These are phyloP conservation scores for Leavenworthia alabamica DNA, from an alignment of 345 rosid species.

Conservation along the genomic window DNA sequence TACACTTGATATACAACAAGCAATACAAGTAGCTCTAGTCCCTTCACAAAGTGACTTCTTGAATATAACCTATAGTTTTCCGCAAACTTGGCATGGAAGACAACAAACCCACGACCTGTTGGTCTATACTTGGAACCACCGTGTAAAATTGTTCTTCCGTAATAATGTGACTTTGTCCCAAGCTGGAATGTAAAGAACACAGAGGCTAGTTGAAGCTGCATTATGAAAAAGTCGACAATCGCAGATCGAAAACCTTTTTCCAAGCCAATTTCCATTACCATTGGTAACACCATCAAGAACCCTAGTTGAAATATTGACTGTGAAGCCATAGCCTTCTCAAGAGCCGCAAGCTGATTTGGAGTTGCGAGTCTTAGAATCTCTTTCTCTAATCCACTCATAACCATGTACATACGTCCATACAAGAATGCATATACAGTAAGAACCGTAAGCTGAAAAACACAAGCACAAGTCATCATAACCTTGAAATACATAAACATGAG, in stretches of 20 bases:
- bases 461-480: conserved; percentile 17
- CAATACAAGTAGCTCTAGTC: conserved; percentile 64
- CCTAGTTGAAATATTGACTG: conserved; percentile 88
- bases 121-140: conserved; percentile 86
- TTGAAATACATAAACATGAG: background rate
- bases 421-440: conserved; percentile 77
- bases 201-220: conserved; percentile 94
- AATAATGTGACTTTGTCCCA: conserved; percentile 88
- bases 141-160: conserved; percentile 83
- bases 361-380: conserved; percentile 47
- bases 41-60: conserved; percentile 94
- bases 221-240: conserved; percentile 70
- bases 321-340: conserved; percentile 74
- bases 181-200: conserved; percentile 96
- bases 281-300: conserved; percentile 68
- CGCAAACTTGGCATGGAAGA: conserved; percentile 81
- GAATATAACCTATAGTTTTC: conserved; percentile 87
- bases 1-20: conserved; percentile 60
- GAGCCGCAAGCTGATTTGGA: conserved; percentile 57
- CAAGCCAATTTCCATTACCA: conserved; percentile 92
- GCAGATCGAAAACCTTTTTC: conserved; percentile 92
- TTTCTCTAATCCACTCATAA: conserved; percentile 80
- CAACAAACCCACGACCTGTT: conserved; percentile 86
- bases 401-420: conserved; percentile 90
- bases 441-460: conserved; percentile 64